phyloP scores from a whole-genome alignment of 768 basidiomycete genomes.

The Tremella mesenterica region DNA sequence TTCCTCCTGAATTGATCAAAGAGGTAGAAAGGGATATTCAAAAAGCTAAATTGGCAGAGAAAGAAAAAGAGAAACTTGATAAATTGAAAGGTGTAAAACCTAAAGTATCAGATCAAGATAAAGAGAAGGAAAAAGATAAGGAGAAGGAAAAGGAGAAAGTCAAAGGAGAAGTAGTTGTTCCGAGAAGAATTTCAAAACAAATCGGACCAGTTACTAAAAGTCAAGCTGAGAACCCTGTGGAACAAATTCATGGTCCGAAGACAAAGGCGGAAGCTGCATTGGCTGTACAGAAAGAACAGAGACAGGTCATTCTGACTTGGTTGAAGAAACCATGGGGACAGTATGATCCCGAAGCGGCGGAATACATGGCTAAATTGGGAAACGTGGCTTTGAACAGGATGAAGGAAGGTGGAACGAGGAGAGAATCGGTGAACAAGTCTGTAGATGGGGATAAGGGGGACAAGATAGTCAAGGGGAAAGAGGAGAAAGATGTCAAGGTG shows the following conservation, averaged over 20 bases:
- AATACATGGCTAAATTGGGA: conserved; percentile 20
- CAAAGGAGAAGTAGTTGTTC: neutral
- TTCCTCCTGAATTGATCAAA: neutral
- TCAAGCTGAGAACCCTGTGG: neutral
- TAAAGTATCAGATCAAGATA: conserved; percentile 20
- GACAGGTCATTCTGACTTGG: conserved; percentile 26
- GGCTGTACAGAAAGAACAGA: conserved; percentile 26
- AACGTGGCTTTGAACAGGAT: conserved; percentile 18
- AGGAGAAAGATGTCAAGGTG: conserved; percentile 2
- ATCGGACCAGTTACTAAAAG: neutral
- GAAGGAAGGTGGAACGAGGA: conserved; percentile 12
- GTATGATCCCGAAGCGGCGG: conserved; percentile 32
- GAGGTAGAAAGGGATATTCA: no score
- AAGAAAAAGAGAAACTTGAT: neutral
- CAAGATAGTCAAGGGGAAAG: conserved; percentile 4
- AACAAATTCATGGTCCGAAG: conserved; percentile 18
- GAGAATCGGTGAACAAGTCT: neutral
- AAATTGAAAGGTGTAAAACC: neutral
- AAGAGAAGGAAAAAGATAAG: no score
- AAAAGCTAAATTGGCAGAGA: neutral
- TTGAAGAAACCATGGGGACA: conserved; percentile 28
- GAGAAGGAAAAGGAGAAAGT: no score
- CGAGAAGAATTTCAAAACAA: no score
- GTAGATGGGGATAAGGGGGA: conserved; percentile 2
- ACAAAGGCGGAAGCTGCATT: conserved; percentile 20